A percentile compares a stretch with the other conserved stretches of the same genome.
These are phyloP conservation scores for Epichloe amarillans DNA, from an alignment of 2,329 filamentous ascomycete genomes.

Conservation along the genomic window DNA sequence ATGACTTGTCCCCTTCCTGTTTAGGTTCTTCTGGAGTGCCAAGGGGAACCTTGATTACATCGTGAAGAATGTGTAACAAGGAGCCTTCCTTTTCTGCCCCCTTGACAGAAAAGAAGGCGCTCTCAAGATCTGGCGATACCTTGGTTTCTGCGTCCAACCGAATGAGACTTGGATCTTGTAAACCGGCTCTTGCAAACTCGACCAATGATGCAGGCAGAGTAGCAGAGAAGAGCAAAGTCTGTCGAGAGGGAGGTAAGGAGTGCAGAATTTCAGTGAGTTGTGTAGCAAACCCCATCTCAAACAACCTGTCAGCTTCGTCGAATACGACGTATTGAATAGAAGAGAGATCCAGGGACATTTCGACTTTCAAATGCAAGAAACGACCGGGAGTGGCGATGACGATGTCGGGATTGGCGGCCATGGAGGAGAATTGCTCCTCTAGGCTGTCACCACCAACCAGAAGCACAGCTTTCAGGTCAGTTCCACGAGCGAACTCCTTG, in stretches of 20 bases:
- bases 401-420: conserved; percentile 92
- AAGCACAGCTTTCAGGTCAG: conserved; percentile 79
- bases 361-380: conserved; percentile 91
- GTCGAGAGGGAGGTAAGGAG: conserved; percentile 67
- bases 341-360: conserved; percentile 85
- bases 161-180: conserved; percentile 84
- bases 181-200: conserved; percentile 84
- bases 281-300: conserved; percentile 96
- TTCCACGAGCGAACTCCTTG: conserved; percentile 82
- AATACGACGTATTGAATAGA: conserved; percentile 93
- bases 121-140: conserved; percentile 89
- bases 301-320: conserved; percentile 90
- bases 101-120: conserved; percentile 88
- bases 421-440: conserved; percentile 86
- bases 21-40: conserved; percentile 43
- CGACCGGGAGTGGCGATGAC: conserved; percentile 94
- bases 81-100: conserved; percentile 88
- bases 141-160: conserved; percentile 91
- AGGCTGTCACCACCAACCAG: conserved; percentile 90
- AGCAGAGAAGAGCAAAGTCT: conserved; percentile 89
- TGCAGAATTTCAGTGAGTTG: conserved; percentile 90
- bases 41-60: conserved; percentile 82
- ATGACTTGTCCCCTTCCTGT: conserved; percentile 29
- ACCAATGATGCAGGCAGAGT: conserved; percentile 89
- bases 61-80: conserved; percentile 73